phyloP scores from a whole-genome alignment of 805 yeast species.

The Debaryomyces castellii region DNA sequence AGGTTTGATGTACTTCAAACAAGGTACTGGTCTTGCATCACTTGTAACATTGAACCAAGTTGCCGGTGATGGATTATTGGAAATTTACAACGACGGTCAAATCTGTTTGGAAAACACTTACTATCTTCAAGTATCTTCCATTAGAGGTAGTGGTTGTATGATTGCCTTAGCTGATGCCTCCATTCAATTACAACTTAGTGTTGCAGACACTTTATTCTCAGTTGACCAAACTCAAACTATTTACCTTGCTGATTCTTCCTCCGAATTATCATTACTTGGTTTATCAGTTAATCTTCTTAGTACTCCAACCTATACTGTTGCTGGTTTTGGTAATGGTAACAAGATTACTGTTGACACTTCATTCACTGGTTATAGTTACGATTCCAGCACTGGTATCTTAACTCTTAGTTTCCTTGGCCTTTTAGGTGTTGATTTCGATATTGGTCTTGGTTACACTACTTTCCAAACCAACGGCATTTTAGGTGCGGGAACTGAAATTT shows the following conservation, averaged over 20 bases:
- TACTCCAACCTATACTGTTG: constrained; percentile 18
- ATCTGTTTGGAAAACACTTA: constrained; percentile 23
- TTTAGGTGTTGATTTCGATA: constrained; percentile 2
- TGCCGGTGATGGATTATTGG: constrained; percentile 13
- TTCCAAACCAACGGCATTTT: neutral
- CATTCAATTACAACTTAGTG: constrained; percentile 2
- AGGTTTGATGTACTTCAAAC: constrained; percentile 21
- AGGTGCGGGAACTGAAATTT: neutral
- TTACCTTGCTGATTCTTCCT: constrained; percentile 15
- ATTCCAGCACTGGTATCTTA: constrained; percentile 19
- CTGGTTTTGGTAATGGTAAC: constrained; percentile 27
- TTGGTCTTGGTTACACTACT: constrained; percentile 8
- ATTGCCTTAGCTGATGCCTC: constrained; percentile 12
- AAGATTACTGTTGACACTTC: constrained; percentile 10
- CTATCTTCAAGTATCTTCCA: constrained; percentile 20
- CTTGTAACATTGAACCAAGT: constrained; percentile 12
- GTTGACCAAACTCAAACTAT: constrained; percentile 15
- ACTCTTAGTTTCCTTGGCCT: constrained; percentile 8
- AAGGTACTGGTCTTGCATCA: constrained; percentile 19
- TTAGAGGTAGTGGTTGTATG: constrained; percentile 30
- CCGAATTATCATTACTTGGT: constrained; percentile 16
- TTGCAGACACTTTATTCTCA: constrained; percentile 12
- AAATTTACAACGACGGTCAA: constrained; percentile 19
- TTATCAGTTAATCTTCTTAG: constrained; percentile 4
- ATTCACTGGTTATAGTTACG: constrained; percentile 6